Conservation (phyloP, 1,284 basidiomycete genomes). For the Ustilago loliicola region DNA sequence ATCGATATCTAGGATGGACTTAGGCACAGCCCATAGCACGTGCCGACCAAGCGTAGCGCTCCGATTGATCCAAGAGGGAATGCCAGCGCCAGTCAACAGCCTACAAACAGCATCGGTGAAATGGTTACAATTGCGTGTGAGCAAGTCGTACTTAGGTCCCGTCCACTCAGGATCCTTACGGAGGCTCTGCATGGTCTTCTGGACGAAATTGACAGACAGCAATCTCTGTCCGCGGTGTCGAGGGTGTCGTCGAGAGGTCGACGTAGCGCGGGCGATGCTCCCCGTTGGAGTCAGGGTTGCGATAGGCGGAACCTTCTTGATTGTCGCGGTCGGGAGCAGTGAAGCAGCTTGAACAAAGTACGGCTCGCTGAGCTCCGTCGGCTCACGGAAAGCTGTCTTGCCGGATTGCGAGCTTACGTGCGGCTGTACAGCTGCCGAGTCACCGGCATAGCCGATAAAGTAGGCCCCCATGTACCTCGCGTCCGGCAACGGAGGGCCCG, state of each 20-base stretch:
- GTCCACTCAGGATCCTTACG: constrained; percentile 24
- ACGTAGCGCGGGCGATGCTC: not conserved
- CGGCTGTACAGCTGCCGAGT: not conserved
- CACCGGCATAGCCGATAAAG: constrained; percentile 37
- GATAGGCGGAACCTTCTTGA: not conserved
- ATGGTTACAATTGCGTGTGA: constrained; percentile 63
- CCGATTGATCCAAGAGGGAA: constrained; percentile 64
- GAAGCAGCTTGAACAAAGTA: constrained; percentile 9
- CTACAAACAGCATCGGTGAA: constrained; percentile 63
- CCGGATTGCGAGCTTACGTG: constrained; percentile 17
- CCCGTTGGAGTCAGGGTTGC: not conserved
- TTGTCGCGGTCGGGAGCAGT: not conserved
- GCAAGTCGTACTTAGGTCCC: constrained; percentile 32
- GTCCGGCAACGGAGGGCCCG: constrained; percentile 24
- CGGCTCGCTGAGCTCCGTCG: constrained; percentile 6
- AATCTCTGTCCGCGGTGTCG: constrained; percentile 17
- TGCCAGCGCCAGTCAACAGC: constrained; percentile 51
- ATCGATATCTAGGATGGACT: constrained; percentile 20
- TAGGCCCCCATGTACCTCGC: constrained; percentile 27
- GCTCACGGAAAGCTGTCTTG: constrained; percentile 23
- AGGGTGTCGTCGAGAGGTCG: constrained; percentile 7
- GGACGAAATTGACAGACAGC: constrained; percentile 1
- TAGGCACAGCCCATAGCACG: constrained; percentile 18
- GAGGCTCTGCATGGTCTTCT: constrained; percentile 14
- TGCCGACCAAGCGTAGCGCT: constrained; percentile 14